These are phyloP conservation scores for Pythium guiyangense DNA, from an alignment of 352 stramenopile species.

Conservation along the genomic window DNA sequence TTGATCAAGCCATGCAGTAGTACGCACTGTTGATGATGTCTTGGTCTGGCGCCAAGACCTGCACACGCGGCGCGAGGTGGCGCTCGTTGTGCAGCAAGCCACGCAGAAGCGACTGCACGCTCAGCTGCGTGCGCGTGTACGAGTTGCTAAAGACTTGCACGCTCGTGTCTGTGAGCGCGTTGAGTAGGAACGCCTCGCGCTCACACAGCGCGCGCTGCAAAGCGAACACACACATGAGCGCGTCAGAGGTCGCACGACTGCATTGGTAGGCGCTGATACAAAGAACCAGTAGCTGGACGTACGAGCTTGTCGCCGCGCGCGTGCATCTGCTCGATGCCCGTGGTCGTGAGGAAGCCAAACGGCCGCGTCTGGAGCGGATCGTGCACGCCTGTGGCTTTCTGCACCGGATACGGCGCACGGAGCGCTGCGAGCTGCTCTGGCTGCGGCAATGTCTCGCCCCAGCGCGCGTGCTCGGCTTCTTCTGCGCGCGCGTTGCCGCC, in stretches of 20 bases:
- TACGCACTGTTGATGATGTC: conserved; percentile 83
- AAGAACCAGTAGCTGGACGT: background rate
- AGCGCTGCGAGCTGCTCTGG: conserved; percentile 30
- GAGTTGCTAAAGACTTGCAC: conserved; percentile 64
- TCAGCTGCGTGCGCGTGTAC: conserved; percentile 79
- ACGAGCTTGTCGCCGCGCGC: conserved; percentile 46
- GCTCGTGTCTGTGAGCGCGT: conserved; percentile 23
- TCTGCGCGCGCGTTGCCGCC: conserved; percentile 24
- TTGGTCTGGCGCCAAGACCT: conserved; percentile 51
- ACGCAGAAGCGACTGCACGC: conserved; percentile 55
- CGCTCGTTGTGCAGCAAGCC: conserved; percentile 36
- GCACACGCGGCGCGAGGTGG: conserved; percentile 30
- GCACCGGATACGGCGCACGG: conserved; percentile 22
- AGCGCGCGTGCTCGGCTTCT: conserved; percentile 35
- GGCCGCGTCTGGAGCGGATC: conserved; percentile 45
- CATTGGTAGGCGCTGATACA: background rate
- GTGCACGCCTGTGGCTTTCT: conserved; percentile 14
- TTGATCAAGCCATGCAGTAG: no score
- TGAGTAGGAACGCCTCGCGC: conserved; percentile 37
- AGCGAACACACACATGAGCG: background rate
- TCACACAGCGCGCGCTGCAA: conserved; percentile 35
- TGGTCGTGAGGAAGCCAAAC: conserved; percentile 63
- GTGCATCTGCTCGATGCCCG: conserved; percentile 66
- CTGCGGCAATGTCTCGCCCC: conserved; percentile 34
- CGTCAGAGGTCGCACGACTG: background rate